Conservation (phyloP, 1,139 yeast genomes). For the Candida sp. region DNA sequence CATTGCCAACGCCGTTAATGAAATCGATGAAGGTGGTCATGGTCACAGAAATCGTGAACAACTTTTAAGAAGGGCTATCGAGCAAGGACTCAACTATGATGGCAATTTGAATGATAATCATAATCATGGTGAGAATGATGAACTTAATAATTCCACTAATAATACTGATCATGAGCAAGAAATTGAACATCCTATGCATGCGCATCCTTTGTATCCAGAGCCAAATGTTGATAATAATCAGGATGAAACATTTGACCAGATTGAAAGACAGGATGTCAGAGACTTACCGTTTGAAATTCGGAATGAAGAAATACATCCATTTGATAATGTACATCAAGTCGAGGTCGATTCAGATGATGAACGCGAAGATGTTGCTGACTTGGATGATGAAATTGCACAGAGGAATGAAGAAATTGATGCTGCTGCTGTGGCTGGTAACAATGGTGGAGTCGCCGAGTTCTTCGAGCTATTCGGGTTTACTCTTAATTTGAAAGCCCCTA, state of each 20-base stretch:
- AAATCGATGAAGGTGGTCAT: constrained; percentile 17
- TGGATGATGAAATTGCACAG: constrained; percentile 8
- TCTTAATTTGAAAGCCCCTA: constrained; percentile 33
- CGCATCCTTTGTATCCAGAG: background rate
- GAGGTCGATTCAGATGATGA: constrained; percentile 7
- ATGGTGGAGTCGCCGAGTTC: constrained; percentile 22
- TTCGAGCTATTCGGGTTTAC: constrained; percentile 36
- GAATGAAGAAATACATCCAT: background rate
- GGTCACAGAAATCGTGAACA: constrained; percentile 17
- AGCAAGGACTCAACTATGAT: constrained; percentile 5
- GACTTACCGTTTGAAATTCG: background rate
- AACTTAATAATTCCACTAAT: constrained; percentile 1
- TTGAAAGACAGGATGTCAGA: background rate
- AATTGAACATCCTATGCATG: background rate
- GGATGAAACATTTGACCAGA: background rate
- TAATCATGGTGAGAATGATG: constrained; percentile 5
- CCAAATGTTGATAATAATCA: background rate
- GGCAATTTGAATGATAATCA: constrained; percentile 3
- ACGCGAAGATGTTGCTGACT: constrained; percentile 10
- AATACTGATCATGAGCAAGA: background rate
- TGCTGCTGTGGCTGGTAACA: constrained; percentile 10
- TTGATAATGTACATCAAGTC: constrained; percentile 1
- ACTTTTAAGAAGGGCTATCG: constrained; percentile 17
- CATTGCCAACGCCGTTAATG: constrained; percentile 26
- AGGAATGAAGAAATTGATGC: constrained; percentile 5